Evolutionary conservation across 2,329 filamentous ascomycete genomes (phyloP).

Genomic region (Diatrype stigma): DNA sequence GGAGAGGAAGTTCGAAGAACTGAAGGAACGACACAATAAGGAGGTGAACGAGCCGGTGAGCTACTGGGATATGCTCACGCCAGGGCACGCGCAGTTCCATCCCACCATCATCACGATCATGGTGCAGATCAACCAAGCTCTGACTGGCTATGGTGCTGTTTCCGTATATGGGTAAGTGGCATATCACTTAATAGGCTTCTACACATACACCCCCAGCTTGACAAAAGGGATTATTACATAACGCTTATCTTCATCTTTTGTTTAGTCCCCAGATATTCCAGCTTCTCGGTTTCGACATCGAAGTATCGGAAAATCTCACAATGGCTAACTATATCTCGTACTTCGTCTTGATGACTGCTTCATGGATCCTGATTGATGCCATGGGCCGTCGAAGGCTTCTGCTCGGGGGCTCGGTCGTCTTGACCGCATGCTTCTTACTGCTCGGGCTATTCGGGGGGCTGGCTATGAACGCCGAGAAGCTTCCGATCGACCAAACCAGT

Average conservation of each 20-base stretch:
- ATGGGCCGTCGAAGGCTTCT: slow-evolving; percentile 51
- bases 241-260: too few relatives aligned
- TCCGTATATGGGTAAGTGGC: slow-evolving; percentile 48
- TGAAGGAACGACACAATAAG: slow-evolving; percentile 45
- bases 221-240: too few relatives aligned
- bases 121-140: slow-evolving; percentile 58
- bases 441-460: slow-evolving; percentile 48
- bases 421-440: slow-evolving; percentile 46
- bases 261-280: slow-evolving; percentile 55
- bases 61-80: slow-evolving; percentile 56
- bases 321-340: slow-evolving; percentile 59
- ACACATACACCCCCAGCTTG: too few relatives aligned
- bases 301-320: slow-evolving; percentile 51
- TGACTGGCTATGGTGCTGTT: slow-evolving; percentile 56
- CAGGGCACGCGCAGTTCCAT: slow-evolving; percentile 52
- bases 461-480: slow-evolving; percentile 34
- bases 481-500: slow-evolving; percentile 31
- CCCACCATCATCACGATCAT: slow-evolving; percentile 58
- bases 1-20: slow-evolving; percentile 38
- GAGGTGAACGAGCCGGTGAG: slow-evolving; percentile 43
- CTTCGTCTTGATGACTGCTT: slow-evolving; percentile 56
- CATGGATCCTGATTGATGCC: slow-evolving; percentile 56
- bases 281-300: slow-evolving; percentile 51
- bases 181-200: background rate
- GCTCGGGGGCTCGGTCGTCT: slow-evolving; percentile 45